phyloP scores from a whole-genome alignment of 192 early-diverging fungal genomes.

The Gonapodya sp. region DNA sequence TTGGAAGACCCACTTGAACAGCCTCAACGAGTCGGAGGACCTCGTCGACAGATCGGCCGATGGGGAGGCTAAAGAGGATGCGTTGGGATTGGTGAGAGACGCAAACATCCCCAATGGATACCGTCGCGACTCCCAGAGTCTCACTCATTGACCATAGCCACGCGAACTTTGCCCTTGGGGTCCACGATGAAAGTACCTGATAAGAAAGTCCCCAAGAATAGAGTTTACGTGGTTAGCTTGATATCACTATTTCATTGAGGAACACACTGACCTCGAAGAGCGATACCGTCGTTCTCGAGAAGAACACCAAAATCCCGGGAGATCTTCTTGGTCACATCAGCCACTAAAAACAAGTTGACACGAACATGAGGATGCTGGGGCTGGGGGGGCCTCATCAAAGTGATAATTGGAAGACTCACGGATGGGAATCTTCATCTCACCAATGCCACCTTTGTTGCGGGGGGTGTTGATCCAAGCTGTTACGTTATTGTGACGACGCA shows the following conservation, averaged over 20 bases:
- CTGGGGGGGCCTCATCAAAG: constrained; percentile 1
- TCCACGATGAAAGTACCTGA: constrained; percentile 81
- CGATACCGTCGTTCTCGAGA: constrained; percentile 66
- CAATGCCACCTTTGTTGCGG: constrained; percentile 83
- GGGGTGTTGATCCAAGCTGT: constrained; percentile 72
- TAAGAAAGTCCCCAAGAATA: constrained; percentile 39
- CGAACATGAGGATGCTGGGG: neutral
- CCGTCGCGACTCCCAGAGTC: neutral
- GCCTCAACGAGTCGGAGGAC: constrained; percentile 81
- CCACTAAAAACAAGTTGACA: constrained; percentile 26
- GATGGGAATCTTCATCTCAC: constrained; percentile 84
- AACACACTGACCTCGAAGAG: constrained; percentile 50
- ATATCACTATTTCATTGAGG: constrained; percentile 16
- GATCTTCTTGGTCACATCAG: constrained; percentile 84
- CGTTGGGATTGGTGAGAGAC: too few relatives aligned
- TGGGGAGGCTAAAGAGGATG: constrained; percentile 25
- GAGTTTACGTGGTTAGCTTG: constrained; percentile 37
- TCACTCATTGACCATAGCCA: constrained; percentile 78
- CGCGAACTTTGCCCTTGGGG: constrained; percentile 75
- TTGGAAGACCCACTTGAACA: too few relatives aligned
- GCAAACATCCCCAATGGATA: neutral
- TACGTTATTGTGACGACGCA: constrained; percentile 15
- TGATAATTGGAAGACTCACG: constrained; percentile 16
- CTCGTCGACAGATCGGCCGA: constrained; percentile 72
- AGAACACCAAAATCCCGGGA: constrained; percentile 79